These are phyloP conservation scores for Annona squamosa DNA, from an alignment of 164 flowering plant genomes.

Conservation along the genomic window DNA sequence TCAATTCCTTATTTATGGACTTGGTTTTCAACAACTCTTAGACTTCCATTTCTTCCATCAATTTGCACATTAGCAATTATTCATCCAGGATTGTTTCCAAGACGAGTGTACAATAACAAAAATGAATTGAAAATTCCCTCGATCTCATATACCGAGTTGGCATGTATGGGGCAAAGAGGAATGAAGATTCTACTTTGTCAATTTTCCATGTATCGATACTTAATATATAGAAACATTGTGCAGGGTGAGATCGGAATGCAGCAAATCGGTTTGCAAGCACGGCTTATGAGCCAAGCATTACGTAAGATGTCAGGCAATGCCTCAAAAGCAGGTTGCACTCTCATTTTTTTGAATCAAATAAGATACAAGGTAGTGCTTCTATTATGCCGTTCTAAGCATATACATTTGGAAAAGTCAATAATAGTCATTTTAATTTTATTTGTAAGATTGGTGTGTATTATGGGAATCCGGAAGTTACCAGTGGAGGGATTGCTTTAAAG, in stretches of 20 bases:
- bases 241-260: conserved; percentile 99
- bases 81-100: too few relatives aligned
- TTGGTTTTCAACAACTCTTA: not conserved
- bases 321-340: conserved; percentile 97
- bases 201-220: conserved; percentile 3
- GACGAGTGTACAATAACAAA: too few relatives aligned
- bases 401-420: not conserved
- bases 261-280: conserved; percentile 98
- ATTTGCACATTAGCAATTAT: not conserved
- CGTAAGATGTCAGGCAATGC: conserved; percentile 99
- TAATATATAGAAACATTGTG: not conserved
- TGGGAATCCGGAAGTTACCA: conserved; percentile 99
- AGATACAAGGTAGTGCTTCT: conserved; percentile 69
- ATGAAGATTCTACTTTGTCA: not conserved
- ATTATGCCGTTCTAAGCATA: not conserved
- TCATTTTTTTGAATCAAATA: conserved; percentile 90
- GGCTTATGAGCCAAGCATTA: conserved; percentile 98
- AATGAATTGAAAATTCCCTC: too few relatives aligned
- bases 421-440: conserved; percentile 4
- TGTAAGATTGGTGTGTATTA: conserved; percentile 89
- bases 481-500: conserved; percentile 97
- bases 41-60: not conserved
- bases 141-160: not conserved
- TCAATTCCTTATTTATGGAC: too few relatives aligned
- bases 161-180: not conserved